Conservation (phyloP, 2,329 filamentous ascomycete genomes). For the Colletotrichum sp. region DNA sequence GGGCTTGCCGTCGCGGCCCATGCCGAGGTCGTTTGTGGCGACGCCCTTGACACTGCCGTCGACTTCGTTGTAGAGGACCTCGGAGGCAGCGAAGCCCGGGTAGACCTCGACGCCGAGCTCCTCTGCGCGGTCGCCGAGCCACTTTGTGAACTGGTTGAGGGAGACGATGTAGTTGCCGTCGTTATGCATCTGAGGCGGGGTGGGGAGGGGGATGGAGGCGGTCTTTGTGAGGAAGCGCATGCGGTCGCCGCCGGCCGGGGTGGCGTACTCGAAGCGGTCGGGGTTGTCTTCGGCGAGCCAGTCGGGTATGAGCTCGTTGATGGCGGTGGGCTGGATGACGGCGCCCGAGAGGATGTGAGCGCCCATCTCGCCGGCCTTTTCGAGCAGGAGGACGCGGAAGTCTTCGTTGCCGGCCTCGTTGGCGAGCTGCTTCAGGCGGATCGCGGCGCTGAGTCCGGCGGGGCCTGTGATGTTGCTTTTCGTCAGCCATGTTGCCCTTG, state of each 20-base stretch:
- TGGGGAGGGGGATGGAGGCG: slow-evolving; percentile 78
- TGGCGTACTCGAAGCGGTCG: slow-evolving; percentile 84
- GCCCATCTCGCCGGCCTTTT: slow-evolving; percentile 94
- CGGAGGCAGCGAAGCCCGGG: slow-evolving; percentile 91
- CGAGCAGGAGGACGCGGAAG: slow-evolving; percentile 88
- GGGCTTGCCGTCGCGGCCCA: slow-evolving; percentile 79
- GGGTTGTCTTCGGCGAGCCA: slow-evolving; percentile 92
- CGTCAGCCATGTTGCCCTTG: neutral
- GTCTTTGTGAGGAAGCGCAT: slow-evolving; percentile 95
- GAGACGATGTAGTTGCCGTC: slow-evolving; percentile 98
- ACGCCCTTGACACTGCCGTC: slow-evolving; percentile 93
- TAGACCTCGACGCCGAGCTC: slow-evolving; percentile 96
- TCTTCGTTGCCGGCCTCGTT: slow-evolving; percentile 95
- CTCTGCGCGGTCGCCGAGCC: slow-evolving; percentile 95
- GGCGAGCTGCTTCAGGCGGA: slow-evolving; percentile 92
- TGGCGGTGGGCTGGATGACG: slow-evolving; percentile 86
- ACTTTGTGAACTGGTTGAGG: slow-evolving; percentile 92
- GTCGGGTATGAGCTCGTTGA: slow-evolving; percentile 90
- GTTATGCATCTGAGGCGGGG: slow-evolving; percentile 97
- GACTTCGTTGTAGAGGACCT: slow-evolving; percentile 79
- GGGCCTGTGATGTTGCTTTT: slow-evolving; percentile 62
- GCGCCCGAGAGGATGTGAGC: slow-evolving; percentile 96
- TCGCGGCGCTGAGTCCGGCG: slow-evolving; percentile 89
- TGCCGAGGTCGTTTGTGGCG: slow-evolving; percentile 92
- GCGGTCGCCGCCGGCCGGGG: slow-evolving; percentile 80